Evolutionary conservation across 805 yeast species (phyloP).

Genomic region (Candida sanyiensis): DNA sequence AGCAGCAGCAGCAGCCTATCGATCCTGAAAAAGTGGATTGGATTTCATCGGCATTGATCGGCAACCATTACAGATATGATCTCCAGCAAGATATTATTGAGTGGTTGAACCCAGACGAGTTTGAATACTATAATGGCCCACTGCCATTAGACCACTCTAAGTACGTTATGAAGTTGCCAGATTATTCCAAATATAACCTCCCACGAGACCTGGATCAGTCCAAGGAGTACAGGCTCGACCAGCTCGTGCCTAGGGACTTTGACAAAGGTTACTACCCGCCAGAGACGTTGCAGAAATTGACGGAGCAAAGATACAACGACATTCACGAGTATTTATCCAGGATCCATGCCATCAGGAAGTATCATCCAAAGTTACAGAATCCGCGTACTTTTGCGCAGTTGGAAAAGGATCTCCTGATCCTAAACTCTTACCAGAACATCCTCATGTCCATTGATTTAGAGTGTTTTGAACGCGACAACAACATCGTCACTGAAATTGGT

Average conservation of each 20-base stretch:
- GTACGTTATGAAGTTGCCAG: constrained; percentile 1
- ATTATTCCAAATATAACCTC: constrained; percentile 1
- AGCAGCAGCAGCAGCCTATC: neutral
- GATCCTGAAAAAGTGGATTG: constrained; percentile 1
- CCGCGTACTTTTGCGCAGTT: constrained; percentile 7
- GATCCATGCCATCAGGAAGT: neutral
- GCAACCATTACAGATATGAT: neutral
- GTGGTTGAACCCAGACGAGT: neutral
- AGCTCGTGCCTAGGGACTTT: neutral
- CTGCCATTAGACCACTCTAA: neutral
- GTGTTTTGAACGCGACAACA: constrained; percentile 43
- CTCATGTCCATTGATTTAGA: constrained; percentile 48
- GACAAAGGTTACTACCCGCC: neutral
- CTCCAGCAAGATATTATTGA: neutral
- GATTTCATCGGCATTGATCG: neutral
- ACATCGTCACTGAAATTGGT: constrained; percentile 50
- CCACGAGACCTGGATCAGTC: too few relatives aligned
- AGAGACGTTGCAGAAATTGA: constrained; percentile 2
- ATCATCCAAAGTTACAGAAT: constrained; percentile 17
- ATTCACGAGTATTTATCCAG: constrained; percentile 8
- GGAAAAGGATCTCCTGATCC: constrained; percentile 4
- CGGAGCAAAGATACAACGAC: constrained; percentile 6
- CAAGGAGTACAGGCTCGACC: too few relatives aligned
- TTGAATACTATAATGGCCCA: neutral
- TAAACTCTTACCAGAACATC: constrained; percentile 13